Conservation (phyloP, 768 basidiomycete species). For the Panellus pusillus region DNA sequence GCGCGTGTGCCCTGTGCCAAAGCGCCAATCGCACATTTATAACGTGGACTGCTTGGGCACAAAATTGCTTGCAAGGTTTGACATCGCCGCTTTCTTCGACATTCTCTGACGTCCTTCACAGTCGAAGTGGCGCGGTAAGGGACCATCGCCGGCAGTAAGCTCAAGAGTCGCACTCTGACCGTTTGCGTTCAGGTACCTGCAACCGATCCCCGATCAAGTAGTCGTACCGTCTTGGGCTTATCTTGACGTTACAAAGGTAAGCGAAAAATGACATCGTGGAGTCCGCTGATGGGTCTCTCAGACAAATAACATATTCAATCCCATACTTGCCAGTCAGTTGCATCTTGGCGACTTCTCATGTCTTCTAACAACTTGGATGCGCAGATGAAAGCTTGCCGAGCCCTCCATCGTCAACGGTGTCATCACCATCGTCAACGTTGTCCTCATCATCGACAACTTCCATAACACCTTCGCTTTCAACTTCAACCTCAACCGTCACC, state of each 20-base stretch:
- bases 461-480: conserved; percentile 3
- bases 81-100: not conserved
- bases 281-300: not conserved
- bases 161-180: not conserved
- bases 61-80: conserved; percentile 30
- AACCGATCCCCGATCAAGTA: conserved; percentile 40
- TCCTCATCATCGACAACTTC: not conserved
- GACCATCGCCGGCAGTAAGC: not conserved
- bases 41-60: conserved; percentile 39
- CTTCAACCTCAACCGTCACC: conserved; percentile 3
- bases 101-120: conserved; percentile 9
- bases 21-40: conserved; percentile 31
- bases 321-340: conserved; percentile 12
- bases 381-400: conserved; percentile 2
- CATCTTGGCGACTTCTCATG: not conserved
- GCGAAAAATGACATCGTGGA: not conserved
- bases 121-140: conserved; percentile 35
- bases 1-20: conserved; percentile 64
- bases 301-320: conserved; percentile 13
- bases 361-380: not conserved
- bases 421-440: not conserved
- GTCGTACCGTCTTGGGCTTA: conserved; percentile 59
- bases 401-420: not conserved
- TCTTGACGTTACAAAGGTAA: conserved; percentile 46
- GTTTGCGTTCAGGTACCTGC: conserved; percentile 40